These are phyloP conservation scores for Petunia hybrid DNA, from an alignment of 305 asterid genomes.

Conservation along the genomic window DNA sequence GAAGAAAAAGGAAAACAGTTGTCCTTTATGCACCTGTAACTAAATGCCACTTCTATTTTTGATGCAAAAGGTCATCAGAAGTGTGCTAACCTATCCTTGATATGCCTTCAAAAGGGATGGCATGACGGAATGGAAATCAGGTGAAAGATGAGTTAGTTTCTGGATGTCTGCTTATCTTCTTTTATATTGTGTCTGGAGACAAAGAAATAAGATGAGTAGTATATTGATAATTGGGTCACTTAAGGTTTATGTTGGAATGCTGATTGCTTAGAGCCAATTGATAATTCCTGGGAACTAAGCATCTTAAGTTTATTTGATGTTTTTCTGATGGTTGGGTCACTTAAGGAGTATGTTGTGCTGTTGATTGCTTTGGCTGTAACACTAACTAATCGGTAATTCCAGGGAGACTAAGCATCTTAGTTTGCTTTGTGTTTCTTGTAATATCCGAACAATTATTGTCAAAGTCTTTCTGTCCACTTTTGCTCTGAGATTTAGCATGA, in stretches of 20 bases:
- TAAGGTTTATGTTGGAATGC: neutral
- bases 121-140: neutral
- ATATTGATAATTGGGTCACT: neutral
- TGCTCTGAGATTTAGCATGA: neutral
- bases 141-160: neutral
- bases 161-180: neutral
- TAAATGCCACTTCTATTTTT: neutral
- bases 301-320: no score
- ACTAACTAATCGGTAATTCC: neutral
- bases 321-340: no score
- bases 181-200: neutral
- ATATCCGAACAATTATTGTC: neutral
- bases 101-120: neutral
- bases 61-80: neutral
- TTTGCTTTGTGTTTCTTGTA: neutral
- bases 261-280: neutral
- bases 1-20: neutral
- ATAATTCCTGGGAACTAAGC: neutral
- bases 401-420: neutral
- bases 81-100: neutral
- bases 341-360: no score
- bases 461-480: conserved; percentile 9
- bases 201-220: neutral
- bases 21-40: neutral
- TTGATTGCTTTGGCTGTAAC: no score